Evolutionary conservation across 2,329 filamentous ascomycete species (phyloP), one percentile per base, ranked within the genome.

Genomic region (Lachnellula cervina): DNA sequence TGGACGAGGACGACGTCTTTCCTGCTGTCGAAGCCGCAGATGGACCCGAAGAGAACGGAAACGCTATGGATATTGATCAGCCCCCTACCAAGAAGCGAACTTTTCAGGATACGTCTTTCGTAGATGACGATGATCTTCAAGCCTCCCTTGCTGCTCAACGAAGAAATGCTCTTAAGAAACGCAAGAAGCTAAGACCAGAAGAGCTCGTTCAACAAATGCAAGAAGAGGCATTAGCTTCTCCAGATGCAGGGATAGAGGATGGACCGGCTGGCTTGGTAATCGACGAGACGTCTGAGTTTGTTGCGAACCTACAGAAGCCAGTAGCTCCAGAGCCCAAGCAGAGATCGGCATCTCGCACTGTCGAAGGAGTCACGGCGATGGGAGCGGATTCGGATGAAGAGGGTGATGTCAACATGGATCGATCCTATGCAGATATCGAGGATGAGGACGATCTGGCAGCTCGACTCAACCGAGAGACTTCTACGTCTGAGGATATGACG

Each of bases 211-310:
- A 86, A 61, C 88, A 94, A 67, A 75, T 99, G 40, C 77, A 79
- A 57, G 83, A 89, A 68, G 85, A 89, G 64, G 74, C 67, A 25
- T 68, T 73, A n/a, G 71, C 66, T 49, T 70, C 66, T 7, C 76
- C 81, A 67, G 86, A 84, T 19, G 81, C 85, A 32, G 83, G 86
- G 49, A 80, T 80, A 23, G 74, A 80, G 3, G 76, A 82, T 3
- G 75, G 76, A 19, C 70, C 68, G 25, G 62, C 73, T 42, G 93
- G 91, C 1, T 77, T 99, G 1, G 82, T 97, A n/a, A 92, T 99
- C 55, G 93, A 97, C 58, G 94, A 97, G 69, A 96, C 93, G 0
- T 91, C 91, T 0, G 92, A 96, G 66, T 99, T 99, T 65, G 88
- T 99, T 32, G 88, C 91, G 25, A 90, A 90, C 53, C 74, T 99